Conservation (phyloP, 78 protist genomes). For the Dictyostelium purpureum region DNA sequence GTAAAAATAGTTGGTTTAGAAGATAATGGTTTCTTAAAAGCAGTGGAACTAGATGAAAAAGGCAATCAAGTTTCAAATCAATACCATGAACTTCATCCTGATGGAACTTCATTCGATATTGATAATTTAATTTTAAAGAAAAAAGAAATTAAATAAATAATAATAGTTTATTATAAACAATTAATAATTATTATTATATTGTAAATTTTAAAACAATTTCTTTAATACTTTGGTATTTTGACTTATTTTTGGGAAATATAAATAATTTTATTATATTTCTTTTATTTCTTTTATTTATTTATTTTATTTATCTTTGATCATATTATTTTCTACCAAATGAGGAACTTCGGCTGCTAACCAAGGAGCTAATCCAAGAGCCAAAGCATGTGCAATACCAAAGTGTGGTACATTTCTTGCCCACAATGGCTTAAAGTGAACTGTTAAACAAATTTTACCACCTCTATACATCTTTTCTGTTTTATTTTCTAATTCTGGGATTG, state of each 20-base stretch:
- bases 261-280: too few species aligned
- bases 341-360: conserved; percentile 99
- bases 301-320: conserved; percentile 61
- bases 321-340: conserved; percentile 80
- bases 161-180: neutral
- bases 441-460: conserved; percentile 98
- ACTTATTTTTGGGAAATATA: too few species aligned
- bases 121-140: conserved; percentile 32
- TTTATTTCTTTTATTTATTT: conserved; percentile 23
- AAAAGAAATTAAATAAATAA: neutral
- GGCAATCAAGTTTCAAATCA: neutral
- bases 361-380: conserved; percentile 98
- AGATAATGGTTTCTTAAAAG: conserved; percentile 23
- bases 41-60: conserved; percentile 2
- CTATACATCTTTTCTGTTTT: conserved; percentile 85
- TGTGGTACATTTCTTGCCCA: conserved; percentile 97
- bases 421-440: conserved; percentile 96
- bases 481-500: conserved; percentile 97
- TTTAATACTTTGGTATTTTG: neutral
- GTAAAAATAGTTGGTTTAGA: conserved; percentile 49
- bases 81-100: conserved; percentile 41
- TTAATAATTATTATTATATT: too few species aligned
- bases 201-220: too few species aligned
- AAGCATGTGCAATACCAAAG: conserved; percentile 98
- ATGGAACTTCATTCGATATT: conserved; percentile 74